Conservation (phyloP, 106 monocot species). For the Acorus calamus region DNA sequence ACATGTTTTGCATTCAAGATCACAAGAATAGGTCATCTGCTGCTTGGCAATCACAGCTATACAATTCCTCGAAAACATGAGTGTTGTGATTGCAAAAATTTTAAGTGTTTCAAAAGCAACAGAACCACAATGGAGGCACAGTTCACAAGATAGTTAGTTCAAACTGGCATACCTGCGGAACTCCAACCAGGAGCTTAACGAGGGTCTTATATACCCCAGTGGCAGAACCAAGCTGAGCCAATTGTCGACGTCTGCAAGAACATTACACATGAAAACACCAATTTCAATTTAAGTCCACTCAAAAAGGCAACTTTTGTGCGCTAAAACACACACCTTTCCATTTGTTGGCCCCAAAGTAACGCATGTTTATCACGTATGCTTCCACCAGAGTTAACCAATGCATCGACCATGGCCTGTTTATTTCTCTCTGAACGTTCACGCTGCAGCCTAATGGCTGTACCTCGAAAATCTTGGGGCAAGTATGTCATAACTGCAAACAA, state of each 20-base stretch:
- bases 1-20: no score
- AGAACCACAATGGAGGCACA: no score
- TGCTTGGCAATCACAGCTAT: no score
- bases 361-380: constrained; percentile 85
- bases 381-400: constrained; percentile 74
- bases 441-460: constrained; percentile 79
- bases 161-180: constrained; percentile 63
- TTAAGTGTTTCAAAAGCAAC: no score
- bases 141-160: no score
- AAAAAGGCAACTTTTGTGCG: neutral
- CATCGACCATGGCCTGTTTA: constrained; percentile 78
- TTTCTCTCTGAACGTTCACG: constrained; percentile 90
- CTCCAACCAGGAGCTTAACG: constrained; percentile 97
- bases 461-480: constrained; percentile 99
- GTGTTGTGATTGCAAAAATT: no score
- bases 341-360: constrained; percentile 92
- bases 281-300: neutral
- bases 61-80: no score
- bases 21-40: no score
- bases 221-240: constrained; percentile 94
- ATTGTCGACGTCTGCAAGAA: constrained; percentile 58
- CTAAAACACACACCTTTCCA: constrained; percentile 63
- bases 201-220: constrained; percentile 93
- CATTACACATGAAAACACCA: neutral
- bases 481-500: constrained; percentile 97